Evolutionary conservation across 495 filamentous ascomycete genomes (phyloP).

Genomic region (Aspergillus conjunctus): DNA sequence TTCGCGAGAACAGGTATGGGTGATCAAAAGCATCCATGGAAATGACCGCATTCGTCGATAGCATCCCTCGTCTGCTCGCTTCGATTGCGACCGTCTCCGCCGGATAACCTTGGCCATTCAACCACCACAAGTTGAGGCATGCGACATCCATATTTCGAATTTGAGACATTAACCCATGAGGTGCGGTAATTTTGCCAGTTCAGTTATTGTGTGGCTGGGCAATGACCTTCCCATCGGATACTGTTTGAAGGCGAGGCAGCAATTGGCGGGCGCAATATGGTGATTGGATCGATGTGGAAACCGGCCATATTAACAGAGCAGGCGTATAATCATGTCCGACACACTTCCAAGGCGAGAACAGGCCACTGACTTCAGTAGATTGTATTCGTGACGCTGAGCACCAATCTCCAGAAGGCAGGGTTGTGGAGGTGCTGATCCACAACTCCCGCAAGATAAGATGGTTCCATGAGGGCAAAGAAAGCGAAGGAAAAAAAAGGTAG

Average conservation of each 20-base stretch:
- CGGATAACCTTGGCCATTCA: slow-evolving; percentile 9
- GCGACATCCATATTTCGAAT: slow-evolving; percentile 1
- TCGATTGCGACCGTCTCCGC: slow-evolving; percentile 34
- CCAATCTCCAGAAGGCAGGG: background rate
- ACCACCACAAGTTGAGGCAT: slow-evolving; percentile 2
- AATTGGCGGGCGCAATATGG: slow-evolving; percentile 16
- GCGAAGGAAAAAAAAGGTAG: background rate
- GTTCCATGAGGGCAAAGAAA: background rate
- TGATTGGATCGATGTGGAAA: slow-evolving; percentile 1
- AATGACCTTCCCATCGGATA: background rate
- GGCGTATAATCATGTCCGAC: background rate
- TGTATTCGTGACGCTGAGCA: background rate
- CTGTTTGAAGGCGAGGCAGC: slow-evolving; percentile 3
- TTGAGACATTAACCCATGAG: background rate
- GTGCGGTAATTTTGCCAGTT: background rate
- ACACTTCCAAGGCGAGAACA: background rate
- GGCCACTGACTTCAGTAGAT: background rate
- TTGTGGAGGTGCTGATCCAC: slow-evolving; percentile 8
- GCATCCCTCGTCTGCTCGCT: slow-evolving; percentile 29
- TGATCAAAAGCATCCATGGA: background rate
- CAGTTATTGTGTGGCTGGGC: background rate
- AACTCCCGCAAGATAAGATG: slow-evolving; percentile 3
- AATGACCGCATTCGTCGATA: slow-evolving; percentile 40
- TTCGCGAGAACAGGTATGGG: background rate
- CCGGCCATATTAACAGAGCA: background rate